Evolutionary conservation across 495 filamentous ascomycete genomes (phyloP).

Genomic region (Letharia columbiana): DNA sequence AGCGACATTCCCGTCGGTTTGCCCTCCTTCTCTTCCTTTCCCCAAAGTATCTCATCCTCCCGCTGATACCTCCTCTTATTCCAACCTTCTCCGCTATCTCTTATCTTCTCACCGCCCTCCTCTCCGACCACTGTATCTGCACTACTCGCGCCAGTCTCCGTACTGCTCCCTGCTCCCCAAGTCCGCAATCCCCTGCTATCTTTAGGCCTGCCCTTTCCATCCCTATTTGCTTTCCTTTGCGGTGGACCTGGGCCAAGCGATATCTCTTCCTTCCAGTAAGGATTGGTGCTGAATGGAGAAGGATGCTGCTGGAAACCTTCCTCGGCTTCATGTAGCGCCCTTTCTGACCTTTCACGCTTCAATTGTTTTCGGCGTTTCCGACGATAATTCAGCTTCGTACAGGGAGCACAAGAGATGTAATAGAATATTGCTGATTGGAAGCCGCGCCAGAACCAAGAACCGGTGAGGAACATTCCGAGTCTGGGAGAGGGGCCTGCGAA

Average conservation of each 20-base stretch:
- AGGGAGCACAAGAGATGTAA: slow-evolving; percentile 75
- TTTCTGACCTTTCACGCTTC: slow-evolving; percentile 50
- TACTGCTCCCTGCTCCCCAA: slow-evolving; percentile 26
- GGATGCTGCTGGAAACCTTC: slow-evolving; percentile 71
- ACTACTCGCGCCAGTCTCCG: slow-evolving; percentile 29
- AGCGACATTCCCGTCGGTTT: slow-evolving; percentile 39
- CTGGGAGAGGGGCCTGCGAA: not conserved
- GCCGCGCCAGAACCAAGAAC: slow-evolving; percentile 44
- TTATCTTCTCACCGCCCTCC: slow-evolving; percentile 23
- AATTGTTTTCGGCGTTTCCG: slow-evolving; percentile 60
- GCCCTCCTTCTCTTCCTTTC: slow-evolving; percentile 31
- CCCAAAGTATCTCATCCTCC: slow-evolving; percentile 80
- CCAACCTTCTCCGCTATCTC: slow-evolving; percentile 48
- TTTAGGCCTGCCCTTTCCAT: slow-evolving; percentile 30
- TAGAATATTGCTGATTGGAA: slow-evolving; percentile 81
- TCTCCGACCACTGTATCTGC: slow-evolving; percentile 32
- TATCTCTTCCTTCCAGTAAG: slow-evolving; percentile 80
- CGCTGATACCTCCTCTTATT: slow-evolving; percentile 70
- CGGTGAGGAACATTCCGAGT: slow-evolving; percentile 18
- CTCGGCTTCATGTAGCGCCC: slow-evolving; percentile 48
- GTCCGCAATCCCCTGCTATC: slow-evolving; percentile 36
- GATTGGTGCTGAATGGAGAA: slow-evolving; percentile 72
- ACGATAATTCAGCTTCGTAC: slow-evolving; percentile 52
- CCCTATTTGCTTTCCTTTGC: slow-evolving; percentile 33
- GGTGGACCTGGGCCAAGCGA: slow-evolving; percentile 65